Conservation (phyloP, 306 rosid genomes). For the Canavalia ensiformis region DNA sequence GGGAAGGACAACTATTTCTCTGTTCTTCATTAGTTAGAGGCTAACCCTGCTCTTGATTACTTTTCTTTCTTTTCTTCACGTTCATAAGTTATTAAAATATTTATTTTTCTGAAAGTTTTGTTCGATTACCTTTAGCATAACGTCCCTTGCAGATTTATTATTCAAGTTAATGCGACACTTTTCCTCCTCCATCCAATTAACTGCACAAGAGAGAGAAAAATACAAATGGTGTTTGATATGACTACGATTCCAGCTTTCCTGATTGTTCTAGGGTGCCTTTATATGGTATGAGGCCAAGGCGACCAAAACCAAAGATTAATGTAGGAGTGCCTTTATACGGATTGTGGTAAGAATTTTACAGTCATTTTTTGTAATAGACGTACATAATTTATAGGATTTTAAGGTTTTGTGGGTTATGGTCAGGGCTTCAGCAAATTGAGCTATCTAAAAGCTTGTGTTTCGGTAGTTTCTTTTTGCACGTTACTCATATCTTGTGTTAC, state of each 20-base stretch:
- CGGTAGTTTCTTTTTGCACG: not conserved
- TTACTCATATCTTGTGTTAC: not conserved
- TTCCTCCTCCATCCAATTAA: constrained; percentile 91
- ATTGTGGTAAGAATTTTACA: constrained; percentile 38
- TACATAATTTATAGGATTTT: constrained; percentile 30
- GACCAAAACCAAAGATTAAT: constrained; percentile 91
- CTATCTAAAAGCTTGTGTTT: not conserved
- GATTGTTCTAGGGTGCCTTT: constrained; percentile 77
- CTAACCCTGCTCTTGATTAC: constrained; percentile 27
- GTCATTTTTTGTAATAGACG: not conserved
- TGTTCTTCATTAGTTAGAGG: constrained; percentile 4
- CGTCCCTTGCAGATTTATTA: constrained; percentile 67
- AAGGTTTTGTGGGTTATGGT: not conserved
- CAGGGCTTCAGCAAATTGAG: not conserved
- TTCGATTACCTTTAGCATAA: not conserved
- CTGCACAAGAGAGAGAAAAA: constrained; percentile 84
- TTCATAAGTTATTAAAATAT: constrained; percentile 13
- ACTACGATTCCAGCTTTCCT: constrained; percentile 89
- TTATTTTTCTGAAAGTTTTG: not conserved
- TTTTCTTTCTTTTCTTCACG: not conserved
- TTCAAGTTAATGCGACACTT: constrained; percentile 79
- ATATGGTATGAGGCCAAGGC: constrained; percentile 83
- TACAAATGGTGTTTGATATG: constrained; percentile 76
- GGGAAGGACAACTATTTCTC: constrained; percentile 1
- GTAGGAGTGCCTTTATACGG: constrained; percentile 49